Evolutionary conservation across 2,329 filamentous ascomycete genomes (phyloP).

Genomic region (Penicillium psychrosexuale): DNA sequence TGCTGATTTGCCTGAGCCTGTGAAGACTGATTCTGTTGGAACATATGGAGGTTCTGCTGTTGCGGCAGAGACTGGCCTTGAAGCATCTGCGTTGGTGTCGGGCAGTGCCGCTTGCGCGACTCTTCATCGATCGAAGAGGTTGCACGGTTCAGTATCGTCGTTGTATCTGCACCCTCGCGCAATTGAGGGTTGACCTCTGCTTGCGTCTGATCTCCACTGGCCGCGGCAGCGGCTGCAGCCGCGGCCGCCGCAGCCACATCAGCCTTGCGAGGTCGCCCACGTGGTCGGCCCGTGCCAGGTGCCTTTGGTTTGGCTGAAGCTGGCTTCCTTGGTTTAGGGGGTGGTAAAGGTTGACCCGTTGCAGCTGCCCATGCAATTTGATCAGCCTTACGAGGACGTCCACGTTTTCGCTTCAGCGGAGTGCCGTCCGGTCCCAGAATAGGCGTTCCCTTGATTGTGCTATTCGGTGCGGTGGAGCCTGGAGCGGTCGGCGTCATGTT

Average conservation of each 20-base stretch:
- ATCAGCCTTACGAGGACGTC: constrained; percentile 32
- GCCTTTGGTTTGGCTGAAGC: constrained; percentile 21
- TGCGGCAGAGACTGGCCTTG: constrained; percentile 10
- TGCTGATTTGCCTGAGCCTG: constrained; percentile 15
- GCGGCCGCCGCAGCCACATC: constrained; percentile 30
- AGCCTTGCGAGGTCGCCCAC: constrained; percentile 35
- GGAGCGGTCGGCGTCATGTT: constrained; percentile 20
- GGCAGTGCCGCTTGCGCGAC: constrained; percentile 16
- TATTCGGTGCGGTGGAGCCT: constrained; percentile 7
- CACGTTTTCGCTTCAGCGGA: constrained; percentile 30
- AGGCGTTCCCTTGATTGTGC: constrained; percentile 9
- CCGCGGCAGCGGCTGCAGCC: constrained; percentile 25
- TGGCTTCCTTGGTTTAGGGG: constrained; percentile 9
- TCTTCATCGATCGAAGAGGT: constrained; percentile 14
- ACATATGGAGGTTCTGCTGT: constrained; percentile 15
- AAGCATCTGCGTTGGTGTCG: constrained; percentile 21
- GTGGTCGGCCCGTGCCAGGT: constrained; percentile 31
- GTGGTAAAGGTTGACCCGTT: constrained; percentile 20
- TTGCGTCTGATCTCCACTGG: constrained; percentile 17
- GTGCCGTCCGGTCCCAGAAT: constrained; percentile 24
- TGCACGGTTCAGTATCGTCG: constrained; percentile 10
- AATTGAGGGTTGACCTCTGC: constrained; percentile 9
- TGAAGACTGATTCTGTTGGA: constrained; percentile 7
- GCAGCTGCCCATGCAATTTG: constrained; percentile 23
- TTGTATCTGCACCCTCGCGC: constrained; percentile 6